Conservation (phyloP, 2,329 filamentous ascomycete species). For the Xylaria sp. region DNA sequence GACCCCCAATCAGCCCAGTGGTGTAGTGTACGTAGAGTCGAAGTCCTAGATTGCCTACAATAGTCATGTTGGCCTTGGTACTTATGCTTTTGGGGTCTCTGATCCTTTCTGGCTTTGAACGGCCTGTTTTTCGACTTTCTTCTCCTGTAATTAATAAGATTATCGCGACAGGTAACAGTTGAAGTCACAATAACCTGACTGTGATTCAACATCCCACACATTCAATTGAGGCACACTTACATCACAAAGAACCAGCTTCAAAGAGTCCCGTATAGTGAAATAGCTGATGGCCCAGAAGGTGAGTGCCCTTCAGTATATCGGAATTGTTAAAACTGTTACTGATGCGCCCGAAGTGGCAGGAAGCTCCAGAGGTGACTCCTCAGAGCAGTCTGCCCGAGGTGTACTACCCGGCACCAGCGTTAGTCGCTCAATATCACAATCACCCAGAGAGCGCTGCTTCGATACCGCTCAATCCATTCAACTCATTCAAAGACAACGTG, state of each 20-base stretch:
- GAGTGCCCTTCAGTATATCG: slow-evolving; percentile 24
- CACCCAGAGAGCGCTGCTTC: slow-evolving; percentile 20
- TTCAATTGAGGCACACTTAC: not conserved
- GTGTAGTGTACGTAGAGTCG: not conserved
- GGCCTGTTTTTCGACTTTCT: not conserved
- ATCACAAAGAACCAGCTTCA: not conserved
- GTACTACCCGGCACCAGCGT: slow-evolving; percentile 46
- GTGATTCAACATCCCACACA: not conserved
- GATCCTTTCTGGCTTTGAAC: not conserved
- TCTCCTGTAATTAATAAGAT: slow-evolving; percentile 8
- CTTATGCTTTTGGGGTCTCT: slow-evolving; percentile 20
- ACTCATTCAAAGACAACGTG: slow-evolving; percentile 33
- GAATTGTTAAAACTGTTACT: slow-evolving; percentile 2
- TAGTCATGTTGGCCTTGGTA: slow-evolving; percentile 7
- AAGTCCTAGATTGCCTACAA: slow-evolving; percentile 25
- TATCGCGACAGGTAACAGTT: not conserved
- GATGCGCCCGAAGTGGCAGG: slow-evolving; percentile 44
- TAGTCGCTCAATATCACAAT: slow-evolving; percentile 35
- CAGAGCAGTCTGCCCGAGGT: slow-evolving; percentile 45
- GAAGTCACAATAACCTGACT: slow-evolving; percentile 3
- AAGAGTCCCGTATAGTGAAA: not conserved
- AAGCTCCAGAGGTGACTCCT: slow-evolving; percentile 48
- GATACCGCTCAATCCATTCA: slow-evolving; percentile 40
- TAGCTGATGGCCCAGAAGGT: slow-evolving; percentile 42
- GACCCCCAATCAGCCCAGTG: not conserved